Evolutionary conservation across 108 stramenopile genomes (phyloP), one percentile per base, ranked within the genome.

Genomic region (Schizochytrium sp.): DNA sequence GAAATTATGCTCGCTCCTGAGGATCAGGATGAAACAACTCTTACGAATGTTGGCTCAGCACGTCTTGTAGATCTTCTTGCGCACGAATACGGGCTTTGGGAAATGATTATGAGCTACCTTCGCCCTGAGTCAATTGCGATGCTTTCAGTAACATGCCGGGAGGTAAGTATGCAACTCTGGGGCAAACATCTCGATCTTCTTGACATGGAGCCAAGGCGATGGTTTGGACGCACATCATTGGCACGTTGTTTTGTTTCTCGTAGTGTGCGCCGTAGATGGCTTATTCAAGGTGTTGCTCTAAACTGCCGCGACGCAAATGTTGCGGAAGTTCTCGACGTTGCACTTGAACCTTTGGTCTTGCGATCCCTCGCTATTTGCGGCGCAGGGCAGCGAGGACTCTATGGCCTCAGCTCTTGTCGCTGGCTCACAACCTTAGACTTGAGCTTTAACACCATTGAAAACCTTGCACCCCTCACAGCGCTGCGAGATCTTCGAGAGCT

Each of bases 281-380:
- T 44, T 15, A 44, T 69, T 44, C 64, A 69, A 15, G 64, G 64
- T 2, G 44, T 69, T 44, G 64, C 64, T 38, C 64, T 69, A 38
- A 44, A 69, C 64, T 69, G 64, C 64, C 64, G 64, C 64, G 64
- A 69, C 15, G 64, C 64, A 38, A 69, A 69, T 15, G 64, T 69
- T 12, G 42, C 42, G 42, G 64, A 69, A 3, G 64, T 69, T 44
- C 28, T 69, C 19, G 64, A 69, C 44, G 64, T 69, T 0, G 64
- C 64, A 44, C 64, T 69, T 44, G 64, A 69, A 38, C 64, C 64
- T 38, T 44, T 69, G 42, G 64, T 69, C 10, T 44, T 69, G 64
- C 64, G 64, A 38, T 69, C 64, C 15, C 64, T 69, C 12, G 64
- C 64, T 7, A 69, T 69, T 13, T 44, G 64, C 42, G 64, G 64